These are phyloP conservation scores for Boletellus emodensis DNA, from an alignment of 768 basidiomycete species.

Conservation along the genomic window DNA sequence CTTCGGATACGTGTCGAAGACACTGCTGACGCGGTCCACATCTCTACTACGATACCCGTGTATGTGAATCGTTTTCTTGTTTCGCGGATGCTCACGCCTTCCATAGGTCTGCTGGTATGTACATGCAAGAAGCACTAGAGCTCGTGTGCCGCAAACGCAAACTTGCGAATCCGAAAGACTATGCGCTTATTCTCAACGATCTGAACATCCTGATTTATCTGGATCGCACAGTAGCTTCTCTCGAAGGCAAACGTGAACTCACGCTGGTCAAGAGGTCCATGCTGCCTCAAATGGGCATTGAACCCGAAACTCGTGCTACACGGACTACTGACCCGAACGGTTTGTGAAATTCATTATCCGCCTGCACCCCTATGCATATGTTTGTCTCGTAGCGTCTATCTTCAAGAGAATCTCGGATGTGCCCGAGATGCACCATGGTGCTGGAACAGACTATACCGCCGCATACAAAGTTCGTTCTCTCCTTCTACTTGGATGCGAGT, in stretches of 20 bases:
- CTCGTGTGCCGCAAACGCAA: conserved; percentile 70
- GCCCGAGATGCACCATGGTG: conserved; percentile 49
- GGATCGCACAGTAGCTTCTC: conserved; percentile 93
- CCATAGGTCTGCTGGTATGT: conserved; percentile 81
- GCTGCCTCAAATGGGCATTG: conserved; percentile 67
- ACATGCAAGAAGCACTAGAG: conserved; percentile 94
- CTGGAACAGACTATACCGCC: conserved; percentile 72
- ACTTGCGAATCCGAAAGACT: conserved; percentile 68
- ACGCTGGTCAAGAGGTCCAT: conserved; percentile 75
- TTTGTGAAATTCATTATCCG: conserved; percentile 30
- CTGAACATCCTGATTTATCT: conserved; percentile 79
- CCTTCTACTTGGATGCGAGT: not conserved
- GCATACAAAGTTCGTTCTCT: conserved; percentile 70
- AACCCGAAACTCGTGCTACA: conserved; percentile 59
- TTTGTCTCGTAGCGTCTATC: conserved; percentile 66
- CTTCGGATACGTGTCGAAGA: conserved; percentile 79
- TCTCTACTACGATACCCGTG: conserved; percentile 90
- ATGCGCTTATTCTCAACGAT: conserved; percentile 65
- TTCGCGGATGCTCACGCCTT: not conserved
- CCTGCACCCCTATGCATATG: not conserved
- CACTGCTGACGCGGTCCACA: conserved; percentile 76
- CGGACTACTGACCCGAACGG: conserved; percentile 91
- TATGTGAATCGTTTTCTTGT: conserved; percentile 38
- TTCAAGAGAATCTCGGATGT: conserved; percentile 83
- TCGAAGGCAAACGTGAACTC: conserved; percentile 84